Percentiles rank a stretch among this genome's conserved stretches.
Conservation (phyloP, 163 green algal genomes). For the Prototheca cutis region DNA sequence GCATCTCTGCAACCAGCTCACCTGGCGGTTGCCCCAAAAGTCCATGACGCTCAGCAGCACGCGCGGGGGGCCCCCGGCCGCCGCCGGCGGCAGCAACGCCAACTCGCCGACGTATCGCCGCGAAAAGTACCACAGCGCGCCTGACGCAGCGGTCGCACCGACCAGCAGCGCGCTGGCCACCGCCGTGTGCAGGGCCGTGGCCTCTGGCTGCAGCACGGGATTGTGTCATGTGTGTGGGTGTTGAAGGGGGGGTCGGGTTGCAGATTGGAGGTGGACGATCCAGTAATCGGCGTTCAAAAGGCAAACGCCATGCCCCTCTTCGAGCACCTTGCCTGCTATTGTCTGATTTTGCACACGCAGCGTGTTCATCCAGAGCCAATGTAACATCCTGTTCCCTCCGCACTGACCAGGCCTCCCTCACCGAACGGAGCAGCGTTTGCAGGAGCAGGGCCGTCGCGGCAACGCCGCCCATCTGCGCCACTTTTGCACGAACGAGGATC, state of each 20-base stretch:
- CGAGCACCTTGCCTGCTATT: too few relatives aligned
- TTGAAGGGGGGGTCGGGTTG: too few relatives aligned
- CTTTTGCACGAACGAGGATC: slow-evolving; percentile 48
- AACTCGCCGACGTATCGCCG: slow-evolving; percentile 73
- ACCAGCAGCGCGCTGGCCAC: slow-evolving; percentile 31
- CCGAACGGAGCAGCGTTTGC: slow-evolving; percentile 31
- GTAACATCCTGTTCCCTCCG: background rate
- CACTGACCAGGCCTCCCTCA: background rate
- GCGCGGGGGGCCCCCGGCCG: background rate
- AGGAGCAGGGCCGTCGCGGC: slow-evolving; percentile 33
- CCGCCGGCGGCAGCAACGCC: slow-evolving; percentile 24
- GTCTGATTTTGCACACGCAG: too few relatives aligned
- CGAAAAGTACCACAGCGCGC: slow-evolving; percentile 47
- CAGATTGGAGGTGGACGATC: too few relatives aligned
- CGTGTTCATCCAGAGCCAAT: too few relatives aligned
- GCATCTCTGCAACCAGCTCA: slow-evolving; percentile 9
- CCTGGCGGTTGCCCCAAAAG: slow-evolving; percentile 73
- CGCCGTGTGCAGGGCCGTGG: slow-evolving; percentile 15
- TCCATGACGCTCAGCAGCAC: slow-evolving; percentile 62
- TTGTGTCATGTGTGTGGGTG: too few relatives aligned
- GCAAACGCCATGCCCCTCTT: too few relatives aligned
- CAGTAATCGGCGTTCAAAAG: too few relatives aligned
- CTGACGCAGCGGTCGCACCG: slow-evolving; percentile 31
- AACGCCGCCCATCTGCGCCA: slow-evolving; percentile 47
- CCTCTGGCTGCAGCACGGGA: slow-evolving; percentile 7